phyloP scores from a whole-genome alignment of 257 asterid species.

The Orobanche coerulescens region DNA sequence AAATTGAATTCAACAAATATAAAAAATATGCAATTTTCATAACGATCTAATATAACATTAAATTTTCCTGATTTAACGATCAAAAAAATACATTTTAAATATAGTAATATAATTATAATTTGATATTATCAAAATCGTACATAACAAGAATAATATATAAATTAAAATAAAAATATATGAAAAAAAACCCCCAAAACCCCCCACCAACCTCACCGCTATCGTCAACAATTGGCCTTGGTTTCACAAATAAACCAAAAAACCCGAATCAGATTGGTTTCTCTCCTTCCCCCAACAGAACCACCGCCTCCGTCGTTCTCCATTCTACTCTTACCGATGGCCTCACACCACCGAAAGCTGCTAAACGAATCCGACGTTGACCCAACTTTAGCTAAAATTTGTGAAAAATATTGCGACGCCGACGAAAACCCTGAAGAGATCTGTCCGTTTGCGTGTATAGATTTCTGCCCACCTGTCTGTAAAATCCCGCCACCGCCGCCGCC shows the following conservation, averaged over 20 bases:
- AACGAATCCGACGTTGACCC: slow-evolving; percentile 17
- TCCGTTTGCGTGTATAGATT: slow-evolving; percentile 13
- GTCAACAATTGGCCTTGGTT: slow-evolving; percentile 18
- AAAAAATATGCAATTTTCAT: no score
- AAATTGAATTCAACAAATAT: no score
- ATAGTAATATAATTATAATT: no score
- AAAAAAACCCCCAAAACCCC: neutral
- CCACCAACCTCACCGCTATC: slow-evolving; percentile 13
- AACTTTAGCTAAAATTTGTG: neutral
- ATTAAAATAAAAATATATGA: neutral
- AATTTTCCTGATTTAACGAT: no score
- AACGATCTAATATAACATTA: no score
- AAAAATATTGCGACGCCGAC: slow-evolving; percentile 10
- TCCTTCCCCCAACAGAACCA: slow-evolving; percentile 5
- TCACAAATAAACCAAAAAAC: slow-evolving; percentile 10
- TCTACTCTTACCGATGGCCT: slow-evolving; percentile 31
- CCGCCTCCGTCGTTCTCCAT: neutral
- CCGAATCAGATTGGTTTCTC: slow-evolving; percentile 1
- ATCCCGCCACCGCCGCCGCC: slow-evolving; percentile 22
- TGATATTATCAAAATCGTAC: no score
- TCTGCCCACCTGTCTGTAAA: slow-evolving; percentile 21
- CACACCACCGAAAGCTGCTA: slow-evolving; percentile 31
- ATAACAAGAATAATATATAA: no score
- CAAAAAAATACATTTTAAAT: no score
- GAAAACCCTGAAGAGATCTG: slow-evolving; percentile 21